phyloP scores from a whole-genome alignment of 106 monocot species.

The Acorus calamus region DNA sequence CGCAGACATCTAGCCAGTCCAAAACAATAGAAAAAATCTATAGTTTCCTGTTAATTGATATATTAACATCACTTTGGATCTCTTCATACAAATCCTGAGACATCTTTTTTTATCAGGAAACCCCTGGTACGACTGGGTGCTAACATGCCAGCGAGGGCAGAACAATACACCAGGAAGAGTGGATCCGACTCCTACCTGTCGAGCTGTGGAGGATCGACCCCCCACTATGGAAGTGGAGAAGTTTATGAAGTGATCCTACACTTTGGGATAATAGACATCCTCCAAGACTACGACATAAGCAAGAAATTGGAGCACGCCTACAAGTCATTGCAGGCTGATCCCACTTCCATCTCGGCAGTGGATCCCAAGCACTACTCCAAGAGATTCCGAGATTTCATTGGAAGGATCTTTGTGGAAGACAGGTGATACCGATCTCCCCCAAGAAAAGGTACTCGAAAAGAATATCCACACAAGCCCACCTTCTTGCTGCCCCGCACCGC shows the following conservation, averaged over 20 bases:
- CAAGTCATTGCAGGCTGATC: constrained; percentile 53
- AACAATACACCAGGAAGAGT: constrained; percentile 30
- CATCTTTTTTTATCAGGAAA: constrained; percentile 34
- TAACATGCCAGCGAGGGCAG: constrained; percentile 68
- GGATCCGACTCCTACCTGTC: constrained; percentile 29
- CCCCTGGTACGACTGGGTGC: constrained; percentile 48
- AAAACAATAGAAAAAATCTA: no score
- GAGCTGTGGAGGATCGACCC: not conserved
- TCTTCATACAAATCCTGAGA: no score
- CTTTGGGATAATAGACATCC: no score
- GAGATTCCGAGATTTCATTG: constrained; percentile 52
- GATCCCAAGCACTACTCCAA: constrained; percentile 56
- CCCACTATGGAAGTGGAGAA: constrained; percentile 16
- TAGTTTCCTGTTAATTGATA: no score
- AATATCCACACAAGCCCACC: no score
- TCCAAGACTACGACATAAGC: no score
- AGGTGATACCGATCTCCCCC: not conserved
- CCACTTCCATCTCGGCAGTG: constrained; percentile 53
- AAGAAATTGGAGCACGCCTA: constrained; percentile 43
- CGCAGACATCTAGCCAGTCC: no score
- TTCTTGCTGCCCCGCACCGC: no score
- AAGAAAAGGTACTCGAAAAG: no score
- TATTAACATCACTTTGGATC: no score
- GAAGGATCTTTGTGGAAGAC: constrained; percentile 43
- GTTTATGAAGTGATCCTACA: constrained; percentile 37